Conservation (phyloP, 805 yeast species). For the Blastobotrys robertii region DNA sequence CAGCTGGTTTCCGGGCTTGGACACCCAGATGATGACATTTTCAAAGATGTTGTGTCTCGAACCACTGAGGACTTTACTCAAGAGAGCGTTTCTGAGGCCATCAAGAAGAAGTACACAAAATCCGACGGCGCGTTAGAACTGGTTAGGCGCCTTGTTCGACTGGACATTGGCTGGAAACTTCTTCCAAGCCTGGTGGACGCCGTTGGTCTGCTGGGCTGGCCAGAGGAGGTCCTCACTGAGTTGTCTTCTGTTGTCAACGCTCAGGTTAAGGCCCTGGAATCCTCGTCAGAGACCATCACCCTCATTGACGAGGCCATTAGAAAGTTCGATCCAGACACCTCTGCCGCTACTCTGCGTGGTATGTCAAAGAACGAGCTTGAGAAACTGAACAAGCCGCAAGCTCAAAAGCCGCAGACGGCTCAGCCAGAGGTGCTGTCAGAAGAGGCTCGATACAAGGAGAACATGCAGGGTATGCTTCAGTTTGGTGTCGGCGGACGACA, state of each 20-base stretch:
- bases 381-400: conserved; percentile 10
- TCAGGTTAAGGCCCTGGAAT: conserved; percentile 35
- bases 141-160: conserved; percentile 36
- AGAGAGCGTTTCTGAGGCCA: conserved; percentile 26
- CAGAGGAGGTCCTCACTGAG: conserved; percentile 37
- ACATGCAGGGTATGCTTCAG: conserved; percentile 9
- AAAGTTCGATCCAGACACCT: conserved; percentile 14
- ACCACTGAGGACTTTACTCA: conserved; percentile 55
- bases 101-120: conserved; percentile 18
- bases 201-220: conserved; percentile 62
- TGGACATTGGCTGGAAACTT: conserved; percentile 50
- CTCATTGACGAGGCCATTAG: conserved; percentile 22
- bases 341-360: conserved; percentile 8
- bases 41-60: conserved; percentile 58
- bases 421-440: conserved; percentile 11
- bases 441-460: conserved; percentile 10
- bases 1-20: conserved; percentile 58
- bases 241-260: conserved; percentile 37
- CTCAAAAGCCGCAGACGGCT: conserved; percentile 2
- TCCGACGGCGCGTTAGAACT: conserved; percentile 20
- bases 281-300: conserved; percentile 14
- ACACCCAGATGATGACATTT: conserved; percentile 48
- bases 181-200: conserved; percentile 60
- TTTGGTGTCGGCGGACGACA: conserved; percentile 8
- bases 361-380: conserved; percentile 18